Evolutionary conservation across 331 rosid genomes (phyloP).

Genomic region (Spiraea crenata): DNA sequence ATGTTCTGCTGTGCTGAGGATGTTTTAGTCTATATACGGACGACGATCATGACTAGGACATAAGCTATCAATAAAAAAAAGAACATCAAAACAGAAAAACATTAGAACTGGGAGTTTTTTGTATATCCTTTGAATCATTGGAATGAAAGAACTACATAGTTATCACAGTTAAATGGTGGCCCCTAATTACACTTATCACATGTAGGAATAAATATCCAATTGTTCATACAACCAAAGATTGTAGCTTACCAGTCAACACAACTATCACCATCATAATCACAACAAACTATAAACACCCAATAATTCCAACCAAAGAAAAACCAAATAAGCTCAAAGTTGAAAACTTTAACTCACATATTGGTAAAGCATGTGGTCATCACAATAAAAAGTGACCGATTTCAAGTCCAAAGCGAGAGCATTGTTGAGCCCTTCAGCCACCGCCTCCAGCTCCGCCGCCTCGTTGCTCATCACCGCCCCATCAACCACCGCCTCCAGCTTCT

Average conservation of each 20-base stretch:
- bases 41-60: not conserved
- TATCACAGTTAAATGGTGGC: no score
- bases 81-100: no score
- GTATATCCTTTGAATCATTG: not conserved
- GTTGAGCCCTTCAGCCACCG: constrained; percentile 46
- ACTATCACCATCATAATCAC: not conserved
- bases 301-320: not conserved
- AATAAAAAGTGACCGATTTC: constrained; percentile 32
- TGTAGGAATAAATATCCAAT: not conserved
- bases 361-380: constrained; percentile 37
- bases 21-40: not conserved
- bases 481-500: constrained; percentile 30
- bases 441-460: constrained; percentile 39
- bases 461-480: constrained; percentile 20
- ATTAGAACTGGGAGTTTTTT: not conserved
- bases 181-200: not conserved
- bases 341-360: constrained; percentile 39
- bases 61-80: not conserved
- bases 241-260: not conserved
- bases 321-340: not conserved
- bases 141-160: not conserved
- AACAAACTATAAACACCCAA: not conserved
- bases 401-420: constrained; percentile 36
- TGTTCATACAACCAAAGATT: not conserved
- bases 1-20: not conserved